Evolutionary conservation across 305 asterid species (phyloP).

Genomic region (Stenogyne calaminthoides): DNA sequence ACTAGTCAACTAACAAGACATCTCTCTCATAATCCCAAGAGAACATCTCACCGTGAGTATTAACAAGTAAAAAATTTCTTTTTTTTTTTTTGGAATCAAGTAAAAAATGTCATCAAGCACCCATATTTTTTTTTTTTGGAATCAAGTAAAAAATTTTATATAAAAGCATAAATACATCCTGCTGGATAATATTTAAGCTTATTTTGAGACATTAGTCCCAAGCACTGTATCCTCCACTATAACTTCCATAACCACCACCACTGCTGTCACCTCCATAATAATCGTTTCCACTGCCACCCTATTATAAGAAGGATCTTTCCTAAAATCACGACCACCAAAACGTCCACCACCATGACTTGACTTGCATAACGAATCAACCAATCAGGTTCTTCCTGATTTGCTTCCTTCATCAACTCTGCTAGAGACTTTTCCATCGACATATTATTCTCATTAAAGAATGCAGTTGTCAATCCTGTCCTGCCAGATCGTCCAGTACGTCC

Average conservation of each 20-base stretch:
- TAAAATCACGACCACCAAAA: conserved; percentile 70
- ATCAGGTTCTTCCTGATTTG: conserved; percentile 70
- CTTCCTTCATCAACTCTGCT: conserved; percentile 63
- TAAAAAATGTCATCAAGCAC: too few species aligned
- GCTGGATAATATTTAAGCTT: too few species aligned
- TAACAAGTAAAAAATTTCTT: conserved; percentile 19
- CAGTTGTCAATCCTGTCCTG: conserved; percentile 67
- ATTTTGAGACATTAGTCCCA: too few species aligned
- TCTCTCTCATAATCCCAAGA: conserved; percentile 33
- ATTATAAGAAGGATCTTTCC: conserved; percentile 48
- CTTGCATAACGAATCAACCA: conserved; percentile 63
- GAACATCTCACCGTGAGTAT: background rate
- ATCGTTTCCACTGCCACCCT: conserved; percentile 31
- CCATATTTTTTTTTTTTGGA: too few species aligned
- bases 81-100: too few species aligned
- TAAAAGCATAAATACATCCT: too few species aligned
- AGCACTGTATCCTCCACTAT: too few species aligned
- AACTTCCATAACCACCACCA: too few species aligned
- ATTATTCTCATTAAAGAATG: conserved; percentile 60
- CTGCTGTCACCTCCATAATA: too few species aligned
- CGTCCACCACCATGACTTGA: conserved; percentile 65
- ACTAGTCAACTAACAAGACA: background rate
- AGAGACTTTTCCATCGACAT: conserved; percentile 54
- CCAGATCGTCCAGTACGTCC: conserved; percentile 87
- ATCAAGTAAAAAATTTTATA: too few species aligned